Evolutionary conservation across 768 basidiomycete species (phyloP).

Genomic region (Tricholoma saponaceum): DNA sequence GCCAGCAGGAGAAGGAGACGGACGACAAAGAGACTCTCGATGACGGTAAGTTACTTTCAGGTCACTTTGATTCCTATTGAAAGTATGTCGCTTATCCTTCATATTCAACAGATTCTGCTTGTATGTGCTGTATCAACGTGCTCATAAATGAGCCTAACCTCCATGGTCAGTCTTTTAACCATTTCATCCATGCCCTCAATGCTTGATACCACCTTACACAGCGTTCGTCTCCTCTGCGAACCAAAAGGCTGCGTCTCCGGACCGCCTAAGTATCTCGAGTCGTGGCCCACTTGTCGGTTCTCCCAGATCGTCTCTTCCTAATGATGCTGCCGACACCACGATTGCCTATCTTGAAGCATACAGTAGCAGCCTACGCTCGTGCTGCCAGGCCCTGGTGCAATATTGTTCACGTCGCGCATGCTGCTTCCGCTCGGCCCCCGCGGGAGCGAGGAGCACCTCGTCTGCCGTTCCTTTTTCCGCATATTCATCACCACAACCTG

Average conservation of each 20-base stretch:
- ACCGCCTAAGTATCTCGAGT: not conserved
- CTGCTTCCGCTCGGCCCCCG: not conserved
- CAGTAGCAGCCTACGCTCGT: not conserved
- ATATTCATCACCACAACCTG: not conserved
- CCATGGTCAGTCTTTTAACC: not conserved
- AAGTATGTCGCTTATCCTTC: not conserved
- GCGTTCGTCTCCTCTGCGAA: not conserved
- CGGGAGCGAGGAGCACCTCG: not conserved
- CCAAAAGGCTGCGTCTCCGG: not conserved
- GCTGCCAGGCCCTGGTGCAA: constrained; percentile 1
- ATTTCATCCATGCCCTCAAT: not conserved
- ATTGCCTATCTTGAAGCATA: not conserved
- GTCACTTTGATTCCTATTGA: not conserved
- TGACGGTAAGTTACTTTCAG: not conserved
- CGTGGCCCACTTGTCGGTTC: not conserved
- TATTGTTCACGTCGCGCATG: constrained; percentile 1
- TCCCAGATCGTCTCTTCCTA: not conserved
- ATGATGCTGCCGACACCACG: not conserved
- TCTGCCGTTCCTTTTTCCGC: not conserved
- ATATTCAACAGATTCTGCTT: not conserved
- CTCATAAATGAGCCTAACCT: constrained; percentile 1
- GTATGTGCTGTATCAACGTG: constrained; percentile 4
- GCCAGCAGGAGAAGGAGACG: not conserved
- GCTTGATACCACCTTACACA: not conserved
- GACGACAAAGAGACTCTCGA: not conserved